These are phyloP conservation scores for Alternaria triticimaculans DNA, from an alignment of 2,329 filamentous ascomycete genomes.

Conservation along the genomic window DNA sequence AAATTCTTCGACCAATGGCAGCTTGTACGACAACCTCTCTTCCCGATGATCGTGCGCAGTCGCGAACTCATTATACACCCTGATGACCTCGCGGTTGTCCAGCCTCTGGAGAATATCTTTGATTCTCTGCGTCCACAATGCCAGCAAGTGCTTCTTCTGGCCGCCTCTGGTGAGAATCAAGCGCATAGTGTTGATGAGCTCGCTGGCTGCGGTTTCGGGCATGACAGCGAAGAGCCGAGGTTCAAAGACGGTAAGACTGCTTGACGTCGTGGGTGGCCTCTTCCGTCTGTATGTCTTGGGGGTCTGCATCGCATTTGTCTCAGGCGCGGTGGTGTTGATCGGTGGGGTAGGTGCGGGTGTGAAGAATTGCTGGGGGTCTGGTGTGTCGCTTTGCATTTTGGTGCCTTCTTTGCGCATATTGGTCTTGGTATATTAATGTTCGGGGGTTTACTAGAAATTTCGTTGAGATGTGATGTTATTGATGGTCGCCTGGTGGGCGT, in stretches of 20 bases:
- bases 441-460: neutral
- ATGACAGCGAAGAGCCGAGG: neutral
- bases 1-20: constrained; percentile 1
- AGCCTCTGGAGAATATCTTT: neutral
- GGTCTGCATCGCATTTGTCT: neutral
- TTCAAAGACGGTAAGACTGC: neutral
- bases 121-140: neutral
- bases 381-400: neutral
- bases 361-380: neutral
- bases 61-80: neutral
- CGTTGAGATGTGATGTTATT: neutral
- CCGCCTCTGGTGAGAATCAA: neutral
- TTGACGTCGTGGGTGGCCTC: neutral
- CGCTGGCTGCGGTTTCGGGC: neutral
- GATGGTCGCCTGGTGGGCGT: neutral
- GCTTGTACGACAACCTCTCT: neutral
- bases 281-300: neutral
- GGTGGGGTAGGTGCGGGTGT: neutral
- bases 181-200: neutral
- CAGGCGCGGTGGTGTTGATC: neutral
- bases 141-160: neutral
- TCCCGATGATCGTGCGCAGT: neutral
- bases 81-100: neutral
- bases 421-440: no score
- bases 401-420: neutral